A percentile compares a stretch with the other conserved stretches of the same genome.
phyloP scores from a whole-genome alignment of 495 filamentous ascomycete genomes.

The Hypoxylon cercidicola region DNA sequence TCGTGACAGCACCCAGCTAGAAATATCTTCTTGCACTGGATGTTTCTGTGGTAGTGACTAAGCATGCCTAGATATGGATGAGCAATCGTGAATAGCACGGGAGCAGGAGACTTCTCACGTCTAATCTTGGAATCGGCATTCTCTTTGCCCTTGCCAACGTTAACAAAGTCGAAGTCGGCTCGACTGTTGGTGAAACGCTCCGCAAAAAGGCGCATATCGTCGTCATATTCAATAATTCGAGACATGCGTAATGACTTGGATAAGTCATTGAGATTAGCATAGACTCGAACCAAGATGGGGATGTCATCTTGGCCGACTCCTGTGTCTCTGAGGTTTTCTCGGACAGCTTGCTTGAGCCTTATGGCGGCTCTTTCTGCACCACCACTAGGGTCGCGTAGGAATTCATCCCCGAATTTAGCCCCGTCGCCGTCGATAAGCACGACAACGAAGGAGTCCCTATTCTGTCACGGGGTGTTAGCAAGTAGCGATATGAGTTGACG shows the following conservation, averaged over 20 bases:
- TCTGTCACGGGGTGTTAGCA: conserved; percentile 32
- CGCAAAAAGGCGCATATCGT: conserved; percentile 44
- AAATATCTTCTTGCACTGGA: conserved; percentile 48
- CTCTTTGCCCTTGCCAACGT: conserved; percentile 49
- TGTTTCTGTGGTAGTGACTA: conserved; percentile 47
- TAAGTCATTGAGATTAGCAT: conserved; percentile 48
- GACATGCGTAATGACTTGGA: conserved; percentile 45
- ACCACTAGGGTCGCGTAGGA: conserved; percentile 38
- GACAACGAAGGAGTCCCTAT: conserved; percentile 44
- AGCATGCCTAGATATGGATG: conserved; percentile 38
- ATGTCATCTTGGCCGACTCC: conserved; percentile 41
- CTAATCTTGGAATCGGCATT: conserved; percentile 49
- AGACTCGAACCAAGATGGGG: conserved; percentile 47
- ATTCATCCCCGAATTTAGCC: conserved; percentile 48
- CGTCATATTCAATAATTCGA: conserved; percentile 42
- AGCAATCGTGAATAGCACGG: conserved; percentile 7
- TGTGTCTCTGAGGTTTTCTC: conserved; percentile 40
- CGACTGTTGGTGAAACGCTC: conserved; percentile 48
- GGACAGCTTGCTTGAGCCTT: conserved; percentile 45
- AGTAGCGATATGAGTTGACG: not conserved
- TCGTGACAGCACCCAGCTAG: conserved; percentile 46
- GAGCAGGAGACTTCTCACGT: conserved; percentile 26
- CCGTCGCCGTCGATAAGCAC: conserved; percentile 50
- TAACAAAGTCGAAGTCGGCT: conserved; percentile 49
- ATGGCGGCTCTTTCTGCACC: conserved; percentile 46